Evolutionary conservation across 129 eudicot genomes (phyloP).

Genomic region (Scalesia atractyloides): DNA sequence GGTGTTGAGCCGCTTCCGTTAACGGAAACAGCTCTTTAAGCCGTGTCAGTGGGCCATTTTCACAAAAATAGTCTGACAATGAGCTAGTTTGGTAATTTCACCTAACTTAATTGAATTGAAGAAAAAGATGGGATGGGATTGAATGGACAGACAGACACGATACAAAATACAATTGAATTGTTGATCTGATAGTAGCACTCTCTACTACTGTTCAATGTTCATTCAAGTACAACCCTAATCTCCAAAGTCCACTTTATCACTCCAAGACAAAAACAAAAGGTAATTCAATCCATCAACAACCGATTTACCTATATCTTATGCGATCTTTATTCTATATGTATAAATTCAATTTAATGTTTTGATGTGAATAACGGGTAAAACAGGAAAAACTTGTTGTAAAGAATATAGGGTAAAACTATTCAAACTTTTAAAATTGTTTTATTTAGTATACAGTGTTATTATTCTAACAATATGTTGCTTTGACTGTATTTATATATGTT

Average conservation of each 20-base stretch:
- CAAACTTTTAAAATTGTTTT: neutral
- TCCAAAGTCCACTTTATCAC: conserved; percentile 18
- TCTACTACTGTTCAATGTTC: conserved; percentile 30
- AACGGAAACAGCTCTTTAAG: no score
- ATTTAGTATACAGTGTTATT: neutral
- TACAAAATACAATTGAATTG: conserved; percentile 33
- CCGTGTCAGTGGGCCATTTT: no score
- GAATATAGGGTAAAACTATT: neutral
- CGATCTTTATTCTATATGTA: neutral
- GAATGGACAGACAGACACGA: conserved; percentile 29
- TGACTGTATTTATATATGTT: no score
- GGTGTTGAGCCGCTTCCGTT: no score
- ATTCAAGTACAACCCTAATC: conserved; percentile 36
- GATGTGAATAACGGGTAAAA: neutral
- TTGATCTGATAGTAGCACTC: conserved; percentile 46
- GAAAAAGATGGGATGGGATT: conserved; percentile 38
- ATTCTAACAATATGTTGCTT: no score
- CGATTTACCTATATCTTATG: neutral
- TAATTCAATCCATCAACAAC: neutral
- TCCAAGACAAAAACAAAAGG: conserved; percentile 13
- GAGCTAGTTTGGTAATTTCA: no score
- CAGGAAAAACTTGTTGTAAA: conserved; percentile 1
- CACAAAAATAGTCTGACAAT: no score
- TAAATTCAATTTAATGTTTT: neutral
- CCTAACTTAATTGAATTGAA: conserved; percentile 24